Conservation (phyloP, 2,329 filamentous ascomycete genomes). For the Trichophyton rubrum region DNA sequence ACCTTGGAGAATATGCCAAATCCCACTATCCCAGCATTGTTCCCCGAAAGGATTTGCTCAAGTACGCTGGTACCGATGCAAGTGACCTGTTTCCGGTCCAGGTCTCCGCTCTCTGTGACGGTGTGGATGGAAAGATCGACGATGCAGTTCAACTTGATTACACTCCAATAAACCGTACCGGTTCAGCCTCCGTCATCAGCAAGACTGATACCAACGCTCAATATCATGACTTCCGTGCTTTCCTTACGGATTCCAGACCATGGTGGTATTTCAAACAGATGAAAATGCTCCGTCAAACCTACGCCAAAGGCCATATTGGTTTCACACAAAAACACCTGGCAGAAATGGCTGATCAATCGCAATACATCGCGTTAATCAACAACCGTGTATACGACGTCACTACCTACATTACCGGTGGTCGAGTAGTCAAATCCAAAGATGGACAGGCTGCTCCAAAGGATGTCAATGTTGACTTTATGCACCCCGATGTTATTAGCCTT, state of each 20-base stretch:
- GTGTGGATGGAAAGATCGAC: conserved; percentile 49
- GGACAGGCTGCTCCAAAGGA: conserved; percentile 39
- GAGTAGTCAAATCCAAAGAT: conserved; percentile 45
- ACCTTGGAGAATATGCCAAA: conserved; percentile 60
- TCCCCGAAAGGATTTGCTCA: conserved; percentile 50
- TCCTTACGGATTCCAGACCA: conserved; percentile 64
- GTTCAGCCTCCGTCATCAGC: conserved; percentile 52
- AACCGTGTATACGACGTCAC: conserved; percentile 80
- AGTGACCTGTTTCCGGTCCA: conserved; percentile 84
- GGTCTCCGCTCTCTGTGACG: conserved; percentile 80
- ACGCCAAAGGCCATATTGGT: conserved; percentile 75
- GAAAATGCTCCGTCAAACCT: conserved; percentile 60
- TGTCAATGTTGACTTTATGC: conserved; percentile 67
- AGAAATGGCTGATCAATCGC: conserved; percentile 48
- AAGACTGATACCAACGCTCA: conserved; percentile 57
- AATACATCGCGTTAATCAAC: conserved; percentile 66
- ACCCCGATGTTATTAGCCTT: conserved; percentile 55
- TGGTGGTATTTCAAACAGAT: conserved; percentile 94
- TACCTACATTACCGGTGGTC: conserved; percentile 64
- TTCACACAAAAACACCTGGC: conserved; percentile 63
- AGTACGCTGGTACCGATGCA: conserved; percentile 81
- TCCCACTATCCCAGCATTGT: conserved; percentile 64
- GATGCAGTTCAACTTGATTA: conserved; percentile 75
- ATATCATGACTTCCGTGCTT: conserved; percentile 89
- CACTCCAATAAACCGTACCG: conserved; percentile 60